These are phyloP conservation scores for Serendipita sp. DNA, from an alignment of 1,284 basidiomycete species.

Conservation along the genomic window DNA sequence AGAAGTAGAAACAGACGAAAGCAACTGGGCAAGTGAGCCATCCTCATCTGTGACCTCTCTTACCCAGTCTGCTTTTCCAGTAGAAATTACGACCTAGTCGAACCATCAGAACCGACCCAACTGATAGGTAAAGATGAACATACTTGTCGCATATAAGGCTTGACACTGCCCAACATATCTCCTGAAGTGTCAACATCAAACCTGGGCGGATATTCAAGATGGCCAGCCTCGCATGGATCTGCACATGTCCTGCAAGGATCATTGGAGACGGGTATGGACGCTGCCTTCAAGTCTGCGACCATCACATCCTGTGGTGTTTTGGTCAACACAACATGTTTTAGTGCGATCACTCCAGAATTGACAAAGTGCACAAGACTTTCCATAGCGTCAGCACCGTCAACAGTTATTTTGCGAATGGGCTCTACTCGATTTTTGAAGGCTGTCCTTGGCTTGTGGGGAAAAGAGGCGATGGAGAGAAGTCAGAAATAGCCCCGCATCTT, in stretches of 20 bases:
- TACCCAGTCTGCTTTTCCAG: constrained; percentile 77
- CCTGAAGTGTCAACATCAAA: constrained; percentile 67
- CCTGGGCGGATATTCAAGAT: constrained; percentile 54
- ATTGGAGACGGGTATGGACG: constrained; percentile 51
- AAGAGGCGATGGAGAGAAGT: background rate
- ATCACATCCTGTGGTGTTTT: constrained; percentile 18
- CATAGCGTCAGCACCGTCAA: background rate
- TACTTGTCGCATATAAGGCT: constrained; percentile 69
- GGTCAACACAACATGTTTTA: background rate
- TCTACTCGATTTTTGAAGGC: too few relatives aligned
- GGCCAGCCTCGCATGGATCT: constrained; percentile 63
- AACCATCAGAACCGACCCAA: background rate
- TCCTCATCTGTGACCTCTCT: constrained; percentile 55
- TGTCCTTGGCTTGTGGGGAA: too few relatives aligned
- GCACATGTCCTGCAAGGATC: constrained; percentile 62
- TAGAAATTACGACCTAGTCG: constrained; percentile 66
- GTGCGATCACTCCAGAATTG: background rate
- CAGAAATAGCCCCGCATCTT: background rate
- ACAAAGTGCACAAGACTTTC: background rate
- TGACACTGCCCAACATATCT: constrained; percentile 68
- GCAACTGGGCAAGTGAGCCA: constrained; percentile 51
- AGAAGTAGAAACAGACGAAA: constrained; percentile 24
- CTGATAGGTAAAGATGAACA: constrained; percentile 16
- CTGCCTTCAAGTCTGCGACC: constrained; percentile 26
- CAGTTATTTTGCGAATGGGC: background rate